Base-by-base conservation (phyloP, 2,329 filamentous ascomycete species). In the Aspergillus piperis region DNA sequence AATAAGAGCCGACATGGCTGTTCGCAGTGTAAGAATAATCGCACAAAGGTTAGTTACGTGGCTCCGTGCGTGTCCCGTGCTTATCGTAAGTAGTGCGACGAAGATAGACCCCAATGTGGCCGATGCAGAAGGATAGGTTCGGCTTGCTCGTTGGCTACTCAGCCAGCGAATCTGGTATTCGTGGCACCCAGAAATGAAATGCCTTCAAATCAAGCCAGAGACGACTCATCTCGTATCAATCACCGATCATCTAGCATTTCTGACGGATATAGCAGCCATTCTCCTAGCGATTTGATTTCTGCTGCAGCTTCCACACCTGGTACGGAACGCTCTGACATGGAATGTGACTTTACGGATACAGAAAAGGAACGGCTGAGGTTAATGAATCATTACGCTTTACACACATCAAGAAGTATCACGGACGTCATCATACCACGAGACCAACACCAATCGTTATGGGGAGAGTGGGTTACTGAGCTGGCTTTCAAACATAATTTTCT, bases 1-100 rank as follows among this genome's bases (percentile, higher is more conserved):
- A 44, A 44, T 8, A 54, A 54, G 52, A 54, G 39, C 23, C 52
- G 52, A 17, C 52, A 54, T n/a, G 52, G 52, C 15, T 54, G 38
- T 17, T 17, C 13, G 11, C 52, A 47, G 21, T 47, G 53, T 41
- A 36, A 55, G 23, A 55, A 17, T 2, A 55, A 55, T 36, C 39
- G 25, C 19, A 55, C 39, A 44, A 38, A 55, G 41, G 53, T 54
- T 23, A 11, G 52, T 42, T 54, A 27, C 38, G 19, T 54, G 6
- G 21, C 8, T 54, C 15, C 36, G 11, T 23, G 19, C 15, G 21
- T 25, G 8, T 30, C 39, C 21, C 38, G 17, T 42, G 38, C 51
- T 54, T 15, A 54, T 17, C 38, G 21, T 8, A n/a, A n/a, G n/a
- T 23, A 54, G 36, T 54, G 38, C 17, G 39, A 54, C 44, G 52